Percentiles rank a stretch among this genome's conserved stretches.
Evolutionary conservation across 2,329 filamentous ascomycete genomes (phyloP).

Genomic region (Pyrenophora graminea): DNA sequence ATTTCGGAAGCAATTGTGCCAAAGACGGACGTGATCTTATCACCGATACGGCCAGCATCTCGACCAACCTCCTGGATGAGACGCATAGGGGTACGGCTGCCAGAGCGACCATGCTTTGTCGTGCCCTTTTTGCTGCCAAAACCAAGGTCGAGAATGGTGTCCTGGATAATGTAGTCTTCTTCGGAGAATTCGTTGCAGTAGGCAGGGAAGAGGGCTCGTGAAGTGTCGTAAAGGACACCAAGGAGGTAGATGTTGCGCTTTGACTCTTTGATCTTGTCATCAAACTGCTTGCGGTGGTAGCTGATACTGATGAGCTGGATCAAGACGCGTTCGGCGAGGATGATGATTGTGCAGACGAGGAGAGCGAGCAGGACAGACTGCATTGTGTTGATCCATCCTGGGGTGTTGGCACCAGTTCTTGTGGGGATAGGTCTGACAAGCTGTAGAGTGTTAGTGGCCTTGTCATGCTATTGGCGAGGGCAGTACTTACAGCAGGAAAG

Average conservation of each 20-base stretch:
- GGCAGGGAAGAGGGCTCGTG: slow-evolving; percentile 83
- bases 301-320: slow-evolving; percentile 84
- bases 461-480: neutral
- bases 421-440: slow-evolving; percentile 20
- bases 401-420: slow-evolving; percentile 5
- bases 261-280: slow-evolving; percentile 80
- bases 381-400: slow-evolving; percentile 60
- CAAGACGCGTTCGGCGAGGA: slow-evolving; percentile 76
- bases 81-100: slow-evolving; percentile 75
- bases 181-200: slow-evolving; percentile 90
- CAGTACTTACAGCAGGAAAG: slow-evolving; percentile 52
- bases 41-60: slow-evolving; percentile 73
- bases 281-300: slow-evolving; percentile 84
- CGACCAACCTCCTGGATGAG: slow-evolving; percentile 73
- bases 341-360: slow-evolving; percentile 70
- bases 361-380: slow-evolving; percentile 68
- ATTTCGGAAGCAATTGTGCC: slow-evolving; percentile 94
- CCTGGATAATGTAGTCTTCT: slow-evolving; percentile 90
- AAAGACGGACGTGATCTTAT: slow-evolving; percentile 91
- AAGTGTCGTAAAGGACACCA: slow-evolving; percentile 86
- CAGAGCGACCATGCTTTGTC: slow-evolving; percentile 55
- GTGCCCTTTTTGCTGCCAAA: slow-evolving; percentile 61
- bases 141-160: slow-evolving; percentile 64
- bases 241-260: slow-evolving; percentile 85
- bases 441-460: slow-evolving; percentile 1